Evolutionary conservation across 2,329 filamentous ascomycete genomes (phyloP), one percentile per base, ranked within the genome.

Genomic region (Knufia fluminis): DNA sequence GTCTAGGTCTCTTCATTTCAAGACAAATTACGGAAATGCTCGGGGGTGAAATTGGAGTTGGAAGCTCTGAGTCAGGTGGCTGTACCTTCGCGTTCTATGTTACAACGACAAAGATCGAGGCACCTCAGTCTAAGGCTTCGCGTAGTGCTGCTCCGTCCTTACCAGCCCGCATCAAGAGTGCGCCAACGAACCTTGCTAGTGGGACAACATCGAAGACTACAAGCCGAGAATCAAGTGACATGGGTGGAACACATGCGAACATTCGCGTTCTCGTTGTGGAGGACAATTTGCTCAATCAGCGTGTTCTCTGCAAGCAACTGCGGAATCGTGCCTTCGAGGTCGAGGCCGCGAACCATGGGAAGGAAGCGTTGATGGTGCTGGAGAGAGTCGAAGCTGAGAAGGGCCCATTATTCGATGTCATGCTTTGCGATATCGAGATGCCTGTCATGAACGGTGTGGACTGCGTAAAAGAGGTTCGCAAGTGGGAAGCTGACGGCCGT

Each of bases 391-490:
- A 22, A 7, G n/a, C 24, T 2, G 43, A 22, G 45, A 17, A 47
- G 3, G 22, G 14, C 6, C 46, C 3, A 17, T 17, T 12, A 12
- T n/a, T 38, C 9, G 38, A 40, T 12, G 17, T 40, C 26, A 80
- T 89, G 9, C 65, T 89, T 3, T 87, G 89, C 84, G 85, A 89
- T 60, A 72, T 87, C 43, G 84, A 88, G 60, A 89, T 89, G 85
- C 85, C 85, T 1, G 75, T 87, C 35, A 88, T 88, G 85, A 83
- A 89, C 59, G 85, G 85, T 32, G 77, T 85, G 64, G 83, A 82
- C 2, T 86, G 84, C 54, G 80, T 83, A 10, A 72, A 75, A 38
- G 76, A 71, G 52, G 88, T 90, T 48, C 75, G 85, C 19, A 74
- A 82, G 52, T 12, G 26, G 6, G 26, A 28, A 12, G 26, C 26